These are phyloP conservation scores for Endocalyx cinctus DNA, from an alignment of 2,329 filamentous ascomycete species.

Conservation along the genomic window DNA sequence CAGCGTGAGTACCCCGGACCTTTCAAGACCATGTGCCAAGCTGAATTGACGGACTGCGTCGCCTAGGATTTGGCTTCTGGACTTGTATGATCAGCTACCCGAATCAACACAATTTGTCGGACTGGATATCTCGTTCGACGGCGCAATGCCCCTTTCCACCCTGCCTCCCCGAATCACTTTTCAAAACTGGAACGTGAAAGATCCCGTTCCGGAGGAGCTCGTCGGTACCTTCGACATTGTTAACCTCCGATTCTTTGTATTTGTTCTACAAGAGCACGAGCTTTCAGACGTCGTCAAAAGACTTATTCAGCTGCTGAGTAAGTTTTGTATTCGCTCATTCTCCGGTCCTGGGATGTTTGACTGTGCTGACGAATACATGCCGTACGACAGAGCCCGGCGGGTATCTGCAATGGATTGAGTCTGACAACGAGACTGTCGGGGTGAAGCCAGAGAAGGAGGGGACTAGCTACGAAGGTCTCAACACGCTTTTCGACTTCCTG, in stretches of 20 bases:
- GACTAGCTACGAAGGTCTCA: slow-evolving; percentile 4
- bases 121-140: slow-evolving; percentile 19
- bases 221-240: slow-evolving; percentile 16
- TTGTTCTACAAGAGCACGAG: slow-evolving; percentile 13
- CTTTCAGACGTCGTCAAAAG: slow-evolving; percentile 7
- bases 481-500: slow-evolving; percentile 4
- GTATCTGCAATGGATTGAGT: slow-evolving; percentile 16
- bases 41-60: not conserved
- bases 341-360: not conserved
- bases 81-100: slow-evolving; percentile 2
- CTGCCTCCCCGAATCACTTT: slow-evolving; percentile 13
- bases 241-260: slow-evolving; percentile 14
- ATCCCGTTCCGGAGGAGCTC: slow-evolving; percentile 12
- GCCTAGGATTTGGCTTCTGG: slow-evolving; percentile 11
- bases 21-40: too few species aligned
- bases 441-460: slow-evolving; percentile 7
- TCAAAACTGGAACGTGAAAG: slow-evolving; percentile 11
- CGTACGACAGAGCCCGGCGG: slow-evolving; percentile 13
- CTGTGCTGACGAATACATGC: not conserved
- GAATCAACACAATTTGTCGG: slow-evolving; percentile 13
- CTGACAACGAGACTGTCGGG: slow-evolving; percentile 7
- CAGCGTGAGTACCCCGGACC: slow-evolving; percentile 11
- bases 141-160: slow-evolving; percentile 11
- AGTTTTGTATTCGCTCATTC: not conserved
- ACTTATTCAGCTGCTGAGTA: slow-evolving; percentile 15